Percentiles rank a stretch among this genome's conserved stretches.
These are phyloP conservation scores for Pisolithus thermaeus DNA, from an alignment of 1,284 basidiomycete genomes.

Conservation along the genomic window DNA sequence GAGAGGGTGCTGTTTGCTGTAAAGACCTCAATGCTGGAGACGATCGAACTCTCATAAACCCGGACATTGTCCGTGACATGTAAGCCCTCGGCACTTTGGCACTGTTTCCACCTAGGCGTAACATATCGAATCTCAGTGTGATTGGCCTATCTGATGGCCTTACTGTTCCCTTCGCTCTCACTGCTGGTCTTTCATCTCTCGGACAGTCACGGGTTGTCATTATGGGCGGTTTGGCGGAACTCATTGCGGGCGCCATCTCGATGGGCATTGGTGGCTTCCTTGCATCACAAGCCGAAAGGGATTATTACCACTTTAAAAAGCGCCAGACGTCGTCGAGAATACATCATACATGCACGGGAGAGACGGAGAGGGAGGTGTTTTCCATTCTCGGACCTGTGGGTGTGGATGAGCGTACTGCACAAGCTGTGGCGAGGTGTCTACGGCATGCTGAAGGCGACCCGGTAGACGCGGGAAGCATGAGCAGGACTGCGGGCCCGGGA, in stretches of 20 bases:
- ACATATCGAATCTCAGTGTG: neutral
- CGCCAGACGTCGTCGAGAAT: conserved; percentile 79
- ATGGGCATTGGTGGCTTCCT: conserved; percentile 99
- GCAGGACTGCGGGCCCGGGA: conserved; percentile 9
- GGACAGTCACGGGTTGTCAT: conserved; percentile 87
- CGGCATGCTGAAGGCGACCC: conserved; percentile 56
- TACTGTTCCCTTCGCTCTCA: conserved; percentile 88
- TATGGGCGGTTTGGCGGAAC: conserved; percentile 86
- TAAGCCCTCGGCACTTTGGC: conserved; percentile 29
- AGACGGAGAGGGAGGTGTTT: conserved; percentile 93
- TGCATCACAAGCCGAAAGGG: conserved; percentile 92
- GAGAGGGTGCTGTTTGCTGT: conserved; percentile 69
- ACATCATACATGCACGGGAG: conserved; percentile 82
- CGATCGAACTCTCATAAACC: conserved; percentile 74
- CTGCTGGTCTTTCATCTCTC: conserved; percentile 90
- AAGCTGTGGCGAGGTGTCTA: conserved; percentile 72
- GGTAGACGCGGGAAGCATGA: conserved; percentile 16
- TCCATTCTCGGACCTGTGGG: conserved; percentile 86
- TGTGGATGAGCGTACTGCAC: conserved; percentile 77
- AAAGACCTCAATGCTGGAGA: conserved; percentile 74
- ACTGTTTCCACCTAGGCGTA: too few species aligned
- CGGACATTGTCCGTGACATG: conserved; percentile 85
- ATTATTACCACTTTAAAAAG: conserved; percentile 84
- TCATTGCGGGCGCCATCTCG: conserved; percentile 88
- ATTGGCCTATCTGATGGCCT: conserved; percentile 96